A percentile compares a stretch with the other conserved stretches of the same genome.
phyloP scores from a whole-genome alignment of 495 filamentous ascomycete genomes.

The Rhypophila decipiens region DNA sequence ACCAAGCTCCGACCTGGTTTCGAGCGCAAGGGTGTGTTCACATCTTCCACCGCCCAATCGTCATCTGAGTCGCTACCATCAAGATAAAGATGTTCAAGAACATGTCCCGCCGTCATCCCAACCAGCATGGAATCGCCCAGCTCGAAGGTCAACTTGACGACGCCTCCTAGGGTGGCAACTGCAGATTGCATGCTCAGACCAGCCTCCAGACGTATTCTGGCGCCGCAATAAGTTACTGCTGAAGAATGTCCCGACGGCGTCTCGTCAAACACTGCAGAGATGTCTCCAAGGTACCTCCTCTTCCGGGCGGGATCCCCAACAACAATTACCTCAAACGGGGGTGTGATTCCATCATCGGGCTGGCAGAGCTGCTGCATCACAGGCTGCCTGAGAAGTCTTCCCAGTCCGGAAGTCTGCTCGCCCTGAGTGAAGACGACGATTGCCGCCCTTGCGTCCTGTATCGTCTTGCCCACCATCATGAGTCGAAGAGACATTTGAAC shows the following conservation, averaged over 20 bases:
- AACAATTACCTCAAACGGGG: slow-evolving; percentile 7
- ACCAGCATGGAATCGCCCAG: slow-evolving; percentile 8
- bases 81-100: slow-evolving; percentile 4
- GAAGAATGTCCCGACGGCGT: too few species aligned
- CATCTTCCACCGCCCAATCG: too few species aligned
- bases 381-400: neutral
- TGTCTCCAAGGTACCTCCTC: neutral
- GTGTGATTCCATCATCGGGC: slow-evolving; percentile 9
- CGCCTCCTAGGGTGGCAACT: slow-evolving; percentile 9
- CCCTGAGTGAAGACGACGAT: slow-evolving; percentile 10
- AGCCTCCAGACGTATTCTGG: slow-evolving; percentile 1
- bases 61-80: neutral
- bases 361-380: slow-evolving; percentile 7
- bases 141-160: slow-evolving; percentile 10
- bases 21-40: too few species aligned
- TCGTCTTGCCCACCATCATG: slow-evolving; percentile 2
- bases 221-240: slow-evolving; percentile 10
- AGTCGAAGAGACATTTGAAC: slow-evolving; percentile 1
- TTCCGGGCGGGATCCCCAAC: slow-evolving; percentile 4
- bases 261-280: slow-evolving; percentile 7
- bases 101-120: slow-evolving; percentile 16
- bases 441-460: neutral
- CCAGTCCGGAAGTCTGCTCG: neutral
- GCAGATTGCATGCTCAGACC: neutral
- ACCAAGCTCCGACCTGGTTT: neutral